Conservation (phyloP, 1,139 yeast genomes). For the Protomyces pachydermus region DNA sequence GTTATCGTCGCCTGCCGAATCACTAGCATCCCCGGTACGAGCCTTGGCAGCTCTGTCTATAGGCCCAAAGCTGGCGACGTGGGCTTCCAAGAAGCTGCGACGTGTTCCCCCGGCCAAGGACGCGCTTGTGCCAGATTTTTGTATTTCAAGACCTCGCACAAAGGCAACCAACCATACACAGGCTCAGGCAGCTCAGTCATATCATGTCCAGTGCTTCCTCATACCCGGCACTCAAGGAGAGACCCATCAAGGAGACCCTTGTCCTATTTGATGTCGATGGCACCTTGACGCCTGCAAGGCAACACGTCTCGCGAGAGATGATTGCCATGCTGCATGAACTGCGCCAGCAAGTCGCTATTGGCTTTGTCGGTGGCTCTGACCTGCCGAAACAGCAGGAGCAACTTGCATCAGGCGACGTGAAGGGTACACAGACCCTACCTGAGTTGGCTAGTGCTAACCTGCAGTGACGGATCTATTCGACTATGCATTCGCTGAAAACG, state of each 20-base stretch:
- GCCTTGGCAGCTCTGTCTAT: too few species aligned
- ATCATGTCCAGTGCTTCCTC: constrained; percentile 15
- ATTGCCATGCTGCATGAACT: constrained; percentile 61
- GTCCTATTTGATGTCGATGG: constrained; percentile 98
- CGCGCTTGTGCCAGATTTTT: too few species aligned
- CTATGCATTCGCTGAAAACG: constrained; percentile 95
- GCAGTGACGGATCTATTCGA: constrained; percentile 67
- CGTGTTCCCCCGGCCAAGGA: too few species aligned
- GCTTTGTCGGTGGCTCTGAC: constrained; percentile 98
- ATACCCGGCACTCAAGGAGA: constrained; percentile 38
- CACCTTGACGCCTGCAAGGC: constrained; percentile 96
- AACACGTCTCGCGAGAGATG: constrained; percentile 75
- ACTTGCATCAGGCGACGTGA: constrained; percentile 57
- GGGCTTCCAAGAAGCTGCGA: too few species aligned
- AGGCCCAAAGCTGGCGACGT: too few species aligned
- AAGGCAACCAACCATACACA: not conserved
- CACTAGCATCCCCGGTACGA: not conserved
- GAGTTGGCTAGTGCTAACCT: not conserved
- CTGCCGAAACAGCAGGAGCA: constrained; percentile 92
- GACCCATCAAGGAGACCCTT: constrained; percentile 42
- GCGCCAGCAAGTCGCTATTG: constrained; percentile 87
- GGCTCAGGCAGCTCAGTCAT: not conserved
- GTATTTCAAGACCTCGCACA: not conserved
- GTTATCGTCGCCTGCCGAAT: constrained; percentile 57
- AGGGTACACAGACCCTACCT: constrained; percentile 18